Evolutionary conservation across 2,329 filamentous ascomycete species (phyloP).

Genomic region (Madurella mycetomatis): DNA sequence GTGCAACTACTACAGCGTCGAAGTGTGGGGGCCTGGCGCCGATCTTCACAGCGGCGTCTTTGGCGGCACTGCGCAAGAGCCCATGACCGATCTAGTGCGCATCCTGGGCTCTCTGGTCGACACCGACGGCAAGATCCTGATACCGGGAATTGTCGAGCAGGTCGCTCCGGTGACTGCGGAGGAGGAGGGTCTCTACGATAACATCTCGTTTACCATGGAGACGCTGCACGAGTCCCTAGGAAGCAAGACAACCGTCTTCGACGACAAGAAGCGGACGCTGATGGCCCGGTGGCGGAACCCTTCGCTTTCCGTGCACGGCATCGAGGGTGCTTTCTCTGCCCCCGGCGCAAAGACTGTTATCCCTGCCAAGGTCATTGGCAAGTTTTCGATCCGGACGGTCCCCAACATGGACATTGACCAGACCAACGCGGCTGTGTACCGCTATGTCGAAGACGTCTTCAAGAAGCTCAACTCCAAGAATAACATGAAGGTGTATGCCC

Average conservation of each 20-base stretch:
- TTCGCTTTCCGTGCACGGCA: slow-evolving; percentile 86
- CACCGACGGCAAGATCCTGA: slow-evolving; percentile 84
- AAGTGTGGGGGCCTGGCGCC: slow-evolving; percentile 84
- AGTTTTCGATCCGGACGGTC: slow-evolving; percentile 97
- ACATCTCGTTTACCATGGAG: slow-evolving; percentile 94
- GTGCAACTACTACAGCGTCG: slow-evolving; percentile 95
- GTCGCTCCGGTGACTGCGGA: slow-evolving; percentile 84
- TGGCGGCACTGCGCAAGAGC: slow-evolving; percentile 92
- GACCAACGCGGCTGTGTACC: slow-evolving; percentile 80
- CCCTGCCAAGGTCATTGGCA: slow-evolving; percentile 93
- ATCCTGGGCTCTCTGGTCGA: slow-evolving; percentile 83
- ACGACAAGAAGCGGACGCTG: slow-evolving; percentile 84
- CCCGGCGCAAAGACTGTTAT: slow-evolving; percentile 98
- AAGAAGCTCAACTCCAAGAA: slow-evolving; percentile 90
- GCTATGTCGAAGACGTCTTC: slow-evolving; percentile 79
- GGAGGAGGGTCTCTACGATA: slow-evolving; percentile 81
- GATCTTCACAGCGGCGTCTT: slow-evolving; percentile 97
- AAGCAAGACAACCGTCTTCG: slow-evolving; percentile 78
- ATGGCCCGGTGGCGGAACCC: slow-evolving; percentile 97
- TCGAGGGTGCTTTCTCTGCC: slow-evolving; percentile 91
- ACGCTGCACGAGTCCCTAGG: slow-evolving; percentile 90
- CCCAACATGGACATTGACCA: slow-evolving; percentile 93
- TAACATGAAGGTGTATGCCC: slow-evolving; percentile 71
- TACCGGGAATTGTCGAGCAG: slow-evolving; percentile 90
- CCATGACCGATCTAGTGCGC: slow-evolving; percentile 91